A percentile compares a stretch with the other conserved stretches of the same genome.
Evolutionary conservation across 805 yeast genomes (phyloP).

Genomic region (Huiozyma naganishii): DNA sequence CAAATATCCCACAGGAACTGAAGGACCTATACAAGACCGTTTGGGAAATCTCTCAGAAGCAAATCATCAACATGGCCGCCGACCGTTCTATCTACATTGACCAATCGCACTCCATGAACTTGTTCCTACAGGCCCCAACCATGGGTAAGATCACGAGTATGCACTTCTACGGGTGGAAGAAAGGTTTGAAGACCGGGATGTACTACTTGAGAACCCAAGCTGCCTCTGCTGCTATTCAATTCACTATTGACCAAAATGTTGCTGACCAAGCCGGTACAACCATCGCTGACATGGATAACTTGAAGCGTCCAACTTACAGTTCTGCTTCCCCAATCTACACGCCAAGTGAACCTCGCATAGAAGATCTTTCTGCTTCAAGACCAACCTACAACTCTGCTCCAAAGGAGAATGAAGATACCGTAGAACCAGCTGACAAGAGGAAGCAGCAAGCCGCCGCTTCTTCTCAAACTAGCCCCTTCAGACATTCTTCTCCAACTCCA

Average conservation of each 20-base stretch:
- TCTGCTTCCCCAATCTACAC: neutral
- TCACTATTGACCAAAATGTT: constrained; percentile 74
- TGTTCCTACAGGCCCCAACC: constrained; percentile 81
- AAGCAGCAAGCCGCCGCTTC: constrained; percentile 2
- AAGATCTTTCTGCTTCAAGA: neutral
- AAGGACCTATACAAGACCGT: constrained; percentile 84
- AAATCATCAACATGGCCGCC: constrained; percentile 75
- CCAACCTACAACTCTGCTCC: constrained; percentile 1
- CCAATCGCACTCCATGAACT: constrained; percentile 89
- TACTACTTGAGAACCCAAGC: constrained; percentile 96
- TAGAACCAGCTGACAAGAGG: constrained; percentile 1
- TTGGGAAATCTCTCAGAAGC: constrained; percentile 89
- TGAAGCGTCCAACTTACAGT: constrained; percentile 30
- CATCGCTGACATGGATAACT: constrained; percentile 26
- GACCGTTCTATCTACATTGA: constrained; percentile 73
- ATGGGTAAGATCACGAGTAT: constrained; percentile 94
- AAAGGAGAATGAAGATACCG: constrained; percentile 2
- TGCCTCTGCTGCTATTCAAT: constrained; percentile 93
- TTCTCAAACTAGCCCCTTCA: constrained; percentile 8
- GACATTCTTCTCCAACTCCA: constrained; percentile 27
- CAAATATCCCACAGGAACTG: constrained; percentile 61
- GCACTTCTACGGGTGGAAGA: constrained; percentile 99
- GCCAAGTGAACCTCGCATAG: constrained; percentile 3
- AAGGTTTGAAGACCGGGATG: constrained; percentile 97
- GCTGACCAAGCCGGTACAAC: constrained; percentile 81